Conservation (phyloP, 495 filamentous ascomycete species). For the Daldinia caldariorum region DNA sequence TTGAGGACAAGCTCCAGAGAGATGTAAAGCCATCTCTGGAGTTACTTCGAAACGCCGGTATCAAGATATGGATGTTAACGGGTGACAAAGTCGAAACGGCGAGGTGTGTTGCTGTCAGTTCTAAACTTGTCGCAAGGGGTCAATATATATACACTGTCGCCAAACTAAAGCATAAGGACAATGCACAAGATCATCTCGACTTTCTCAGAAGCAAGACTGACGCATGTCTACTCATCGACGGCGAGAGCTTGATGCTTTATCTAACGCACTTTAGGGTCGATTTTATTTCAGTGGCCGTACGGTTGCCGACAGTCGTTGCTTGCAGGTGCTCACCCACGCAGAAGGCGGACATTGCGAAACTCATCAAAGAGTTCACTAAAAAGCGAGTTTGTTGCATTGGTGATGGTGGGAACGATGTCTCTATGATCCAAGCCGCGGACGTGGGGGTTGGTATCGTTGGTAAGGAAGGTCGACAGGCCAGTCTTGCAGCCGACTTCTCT, state of each 20-base stretch:
- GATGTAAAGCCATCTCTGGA: conserved; percentile 96
- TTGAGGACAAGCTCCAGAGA: conserved; percentile 94
- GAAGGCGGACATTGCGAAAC: conserved; percentile 89
- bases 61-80: conserved; percentile 99
- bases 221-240: conserved; percentile 90
- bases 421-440: conserved; percentile 98
- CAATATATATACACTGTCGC: conserved; percentile 96
- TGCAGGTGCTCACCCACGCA: conserved; percentile 98
- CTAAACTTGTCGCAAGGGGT: conserved; percentile 91
- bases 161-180: conserved; percentile 79
- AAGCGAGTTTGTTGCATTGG: conserved; percentile 97
- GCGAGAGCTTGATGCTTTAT: conserved; percentile 85
- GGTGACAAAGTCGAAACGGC: conserved; percentile 99
- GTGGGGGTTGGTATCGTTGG: conserved; percentile 98
- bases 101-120: conserved; percentile 92
- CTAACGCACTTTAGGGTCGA: conserved; percentile 79
- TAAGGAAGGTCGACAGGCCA: conserved; percentile 95
- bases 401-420: conserved; percentile 97
- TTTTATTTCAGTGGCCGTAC: conserved; percentile 90
- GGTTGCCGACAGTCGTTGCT: conserved; percentile 89
- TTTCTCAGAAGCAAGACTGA: conserved; percentile 91
- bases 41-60: conserved; percentile 94
- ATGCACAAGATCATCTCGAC: conserved; percentile 84
- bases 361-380: conserved; percentile 91
- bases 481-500: conserved; percentile 93